Percentiles rank a stretch among this genome's conserved stretches.
Conservation (phyloP, 1,284 basidiomycete genomes). For the Fomitopsis pinicola region DNA sequence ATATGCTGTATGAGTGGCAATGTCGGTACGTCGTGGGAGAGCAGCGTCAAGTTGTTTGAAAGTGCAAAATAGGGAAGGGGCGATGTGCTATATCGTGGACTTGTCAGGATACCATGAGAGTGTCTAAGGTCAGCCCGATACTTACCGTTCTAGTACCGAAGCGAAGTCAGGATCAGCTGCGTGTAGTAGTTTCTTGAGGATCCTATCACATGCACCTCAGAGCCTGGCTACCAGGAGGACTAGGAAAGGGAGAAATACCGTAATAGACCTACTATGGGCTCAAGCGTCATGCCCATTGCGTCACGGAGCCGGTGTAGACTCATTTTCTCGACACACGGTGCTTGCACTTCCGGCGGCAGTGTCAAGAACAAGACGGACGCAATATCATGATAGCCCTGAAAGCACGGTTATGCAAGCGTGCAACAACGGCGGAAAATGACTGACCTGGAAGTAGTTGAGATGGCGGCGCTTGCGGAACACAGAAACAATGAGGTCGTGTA, state of each 20-base stretch:
- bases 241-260: slow-evolving; percentile 41
- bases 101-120: slow-evolving; percentile 1
- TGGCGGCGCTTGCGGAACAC: slow-evolving; percentile 71
- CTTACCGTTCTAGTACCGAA: slow-evolving; percentile 60
- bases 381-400: slow-evolving; percentile 89
- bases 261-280: slow-evolving; percentile 82
- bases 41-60: slow-evolving; percentile 86
- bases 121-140: slow-evolving; percentile 2
- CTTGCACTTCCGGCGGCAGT: slow-evolving; percentile 53
- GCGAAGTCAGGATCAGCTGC: slow-evolving; percentile 73
- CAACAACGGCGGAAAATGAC: slow-evolving; percentile 11
- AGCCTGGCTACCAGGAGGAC: background rate
- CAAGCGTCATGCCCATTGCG: slow-evolving; percentile 82
- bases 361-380: slow-evolving; percentile 84
- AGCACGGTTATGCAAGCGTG: background rate
- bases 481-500: slow-evolving; percentile 72
- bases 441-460: slow-evolving; percentile 83
- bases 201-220: slow-evolving; percentile 32
- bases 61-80: slow-evolving; percentile 85
- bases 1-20: slow-evolving; percentile 82
- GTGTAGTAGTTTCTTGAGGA: slow-evolving; percentile 67
- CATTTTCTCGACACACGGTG: slow-evolving; percentile 64
- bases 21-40: slow-evolving; percentile 87
- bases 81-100: slow-evolving; percentile 35
- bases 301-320: slow-evolving; percentile 83